Evolutionary conservation across 805 yeast genomes (phyloP), one percentile per base, ranked within the genome.

Genomic region (Barnettozyma californica): DNA sequence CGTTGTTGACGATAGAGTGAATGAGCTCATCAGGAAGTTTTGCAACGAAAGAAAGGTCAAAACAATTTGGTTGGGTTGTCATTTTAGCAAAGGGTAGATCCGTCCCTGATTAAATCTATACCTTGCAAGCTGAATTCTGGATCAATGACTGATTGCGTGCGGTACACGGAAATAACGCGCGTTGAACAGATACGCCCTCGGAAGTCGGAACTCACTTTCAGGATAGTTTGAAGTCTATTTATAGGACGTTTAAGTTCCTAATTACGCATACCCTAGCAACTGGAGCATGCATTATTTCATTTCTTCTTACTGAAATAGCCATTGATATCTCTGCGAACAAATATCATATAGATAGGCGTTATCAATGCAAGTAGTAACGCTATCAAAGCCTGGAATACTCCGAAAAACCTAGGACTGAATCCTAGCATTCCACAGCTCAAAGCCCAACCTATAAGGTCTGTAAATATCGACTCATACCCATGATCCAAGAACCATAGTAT

Each of bases 401-500:
- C 77, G 65, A 78, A 75, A 41, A 71, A 70, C 27, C 94, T 69
- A 9, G 95, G 95, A 48, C 81, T 72, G 43, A 80, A 70, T 2
- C 96, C 95, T 52, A 88, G 69, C 58, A 77, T 77, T 23, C 83
- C 70, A 41, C 82, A 71, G 56, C 82, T 81, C 37, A 94, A 68
- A 1, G 87, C 66, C 92, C 95, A 90, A 5, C 96, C 96, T 35
- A 90, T 77, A 16, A 78, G 68, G 65, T 94, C 99, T 0, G 97
- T 92, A 44, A 81, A 82, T 9, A 91, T 73, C 44, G 84, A 81
- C 49, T 84, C 83, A 46, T 81, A 75, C 1, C 97, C 97, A 16
- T 66, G 62, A 25, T 74, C 72, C 27, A 94, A 68, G 53, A 75
- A 68, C 47, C 68, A 66, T 14, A 88, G 57, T 1, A 94, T 75